Conservation (phyloP, 192 early-diverging fungal species). For the Umbelopsis ramanniana region DNA sequence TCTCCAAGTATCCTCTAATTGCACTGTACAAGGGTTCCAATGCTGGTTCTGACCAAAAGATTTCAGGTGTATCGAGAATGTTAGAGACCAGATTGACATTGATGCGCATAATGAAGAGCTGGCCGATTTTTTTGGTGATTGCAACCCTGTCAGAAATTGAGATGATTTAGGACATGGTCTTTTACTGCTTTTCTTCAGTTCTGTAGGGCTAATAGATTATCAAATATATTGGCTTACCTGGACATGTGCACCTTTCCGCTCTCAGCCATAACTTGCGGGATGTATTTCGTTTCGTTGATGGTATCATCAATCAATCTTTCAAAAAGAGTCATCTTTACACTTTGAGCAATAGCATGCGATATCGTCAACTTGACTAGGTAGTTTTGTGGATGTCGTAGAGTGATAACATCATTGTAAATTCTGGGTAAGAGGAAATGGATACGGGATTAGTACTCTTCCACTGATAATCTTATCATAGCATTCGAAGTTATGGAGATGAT, state of each 20-base stretch:
- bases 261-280: constrained; percentile 93
- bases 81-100: constrained; percentile 90
- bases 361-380: constrained; percentile 94
- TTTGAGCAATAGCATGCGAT: constrained; percentile 94
- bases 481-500: too few species aligned
- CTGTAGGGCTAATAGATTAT: too few species aligned
- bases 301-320: constrained; percentile 93
- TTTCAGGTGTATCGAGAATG: constrained; percentile 91
- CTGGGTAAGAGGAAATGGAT: constrained; percentile 49
- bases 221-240: constrained; percentile 39
- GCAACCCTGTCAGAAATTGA: constrained; percentile 64
- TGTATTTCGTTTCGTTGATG: constrained; percentile 84
- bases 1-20: constrained; percentile 82
- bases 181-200: background rate
- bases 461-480: background rate
- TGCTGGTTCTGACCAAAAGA: constrained; percentile 89
- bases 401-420: constrained; percentile 91
- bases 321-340: constrained; percentile 91
- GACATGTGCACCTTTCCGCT: constrained; percentile 92
- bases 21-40: constrained; percentile 81
- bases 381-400: constrained; percentile 75
- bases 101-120: constrained; percentile 89
- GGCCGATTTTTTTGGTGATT: constrained; percentile 94
- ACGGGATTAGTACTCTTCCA: background rate
- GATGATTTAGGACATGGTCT: background rate